phyloP scores from a whole-genome alignment of 768 basidiomycete species.

The Lactarius deliciosus region DNA sequence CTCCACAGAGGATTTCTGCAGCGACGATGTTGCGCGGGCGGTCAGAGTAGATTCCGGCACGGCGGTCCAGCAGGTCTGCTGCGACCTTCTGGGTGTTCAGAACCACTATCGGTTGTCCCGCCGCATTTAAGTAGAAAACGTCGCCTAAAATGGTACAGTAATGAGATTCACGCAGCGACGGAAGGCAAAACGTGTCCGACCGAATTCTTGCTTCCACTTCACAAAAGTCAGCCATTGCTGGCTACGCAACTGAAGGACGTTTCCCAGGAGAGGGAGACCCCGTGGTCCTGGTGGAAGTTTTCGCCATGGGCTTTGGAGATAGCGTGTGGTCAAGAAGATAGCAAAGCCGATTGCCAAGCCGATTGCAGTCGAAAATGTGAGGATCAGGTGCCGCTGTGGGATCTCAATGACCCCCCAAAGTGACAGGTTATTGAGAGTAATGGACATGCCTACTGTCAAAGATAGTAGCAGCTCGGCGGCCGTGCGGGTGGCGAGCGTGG shows the following conservation, averaged over 20 bases:
- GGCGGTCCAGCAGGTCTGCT: conserved; percentile 31
- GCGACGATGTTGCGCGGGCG: conserved; percentile 28
- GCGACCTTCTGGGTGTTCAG: conserved; percentile 32
- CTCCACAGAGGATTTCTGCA: conserved; percentile 25
- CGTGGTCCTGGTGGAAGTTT: conserved; percentile 26
- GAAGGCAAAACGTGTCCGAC: not conserved
- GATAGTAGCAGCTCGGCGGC: not conserved
- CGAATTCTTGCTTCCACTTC: conserved; percentile 24
- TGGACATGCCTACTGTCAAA: not conserved
- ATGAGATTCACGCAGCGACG: not conserved
- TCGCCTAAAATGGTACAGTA: conserved; percentile 16
- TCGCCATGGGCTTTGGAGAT: conserved; percentile 27
- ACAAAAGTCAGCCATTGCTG: conserved; percentile 27
- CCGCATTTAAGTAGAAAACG: conserved; percentile 27
- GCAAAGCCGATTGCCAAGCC: not conserved
- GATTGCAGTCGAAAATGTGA: not conserved
- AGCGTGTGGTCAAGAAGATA: conserved; percentile 12
- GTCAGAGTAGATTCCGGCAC: conserved; percentile 26
- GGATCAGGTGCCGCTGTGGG: conserved; percentile 1
- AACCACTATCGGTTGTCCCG: conserved; percentile 30
- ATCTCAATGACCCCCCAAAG: not conserved
- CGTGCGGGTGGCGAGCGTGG: conserved; percentile 5
- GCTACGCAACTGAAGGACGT: conserved; percentile 21
- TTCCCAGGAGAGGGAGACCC: conserved; percentile 26
- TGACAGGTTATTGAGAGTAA: not conserved